Conservation (phyloP, 208 protist species). For the Leptomonas pyrrhocoris region DNA sequence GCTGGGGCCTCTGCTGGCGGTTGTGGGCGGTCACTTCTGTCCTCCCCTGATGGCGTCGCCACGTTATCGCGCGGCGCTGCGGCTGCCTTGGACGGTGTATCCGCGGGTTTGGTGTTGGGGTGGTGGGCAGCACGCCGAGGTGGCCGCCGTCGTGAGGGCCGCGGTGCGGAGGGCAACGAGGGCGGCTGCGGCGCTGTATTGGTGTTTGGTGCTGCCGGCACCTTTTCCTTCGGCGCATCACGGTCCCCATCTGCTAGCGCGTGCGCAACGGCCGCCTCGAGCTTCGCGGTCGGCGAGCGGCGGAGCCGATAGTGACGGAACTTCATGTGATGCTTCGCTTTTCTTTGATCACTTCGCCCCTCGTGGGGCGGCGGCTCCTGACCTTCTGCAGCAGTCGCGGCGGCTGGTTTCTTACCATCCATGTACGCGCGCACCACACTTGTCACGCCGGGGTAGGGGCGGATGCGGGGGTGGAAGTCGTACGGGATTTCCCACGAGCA, state of each 20-base stretch:
- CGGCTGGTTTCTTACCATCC: conserved; percentile 1
- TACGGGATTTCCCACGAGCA: conserved; percentile 59
- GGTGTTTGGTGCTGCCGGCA: no score
- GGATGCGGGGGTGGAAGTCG: conserved; percentile 56
- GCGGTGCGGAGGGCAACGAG: not conserved
- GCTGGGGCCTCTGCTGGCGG: no score
- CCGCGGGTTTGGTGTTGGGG: not conserved
- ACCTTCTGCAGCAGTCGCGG: not conserved
- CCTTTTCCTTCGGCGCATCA: no score
- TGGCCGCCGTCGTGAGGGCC: not conserved
- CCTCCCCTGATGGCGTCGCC: no score
- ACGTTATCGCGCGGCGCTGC: no score
- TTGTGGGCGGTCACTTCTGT: no score
- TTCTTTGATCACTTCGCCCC: not conserved
- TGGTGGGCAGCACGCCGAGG: not conserved
- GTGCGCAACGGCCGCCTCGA: no score
- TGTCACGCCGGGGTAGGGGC: conserved; percentile 28
- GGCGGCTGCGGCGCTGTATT: no score
- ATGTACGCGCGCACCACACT: conserved; percentile 30
- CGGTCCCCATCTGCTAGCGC: no score
- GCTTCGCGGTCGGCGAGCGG: not conserved
- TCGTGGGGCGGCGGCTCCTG: not conserved
- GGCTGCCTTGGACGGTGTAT: not conserved
- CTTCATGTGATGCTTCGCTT: not conserved
- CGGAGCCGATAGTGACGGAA: conserved; percentile 1